Percentiles rank a stretch among this genome's conserved stretches.
Evolutionary conservation across 164 flowering plant species (phyloP).

Genomic region (Chimonanthus praecox): DNA sequence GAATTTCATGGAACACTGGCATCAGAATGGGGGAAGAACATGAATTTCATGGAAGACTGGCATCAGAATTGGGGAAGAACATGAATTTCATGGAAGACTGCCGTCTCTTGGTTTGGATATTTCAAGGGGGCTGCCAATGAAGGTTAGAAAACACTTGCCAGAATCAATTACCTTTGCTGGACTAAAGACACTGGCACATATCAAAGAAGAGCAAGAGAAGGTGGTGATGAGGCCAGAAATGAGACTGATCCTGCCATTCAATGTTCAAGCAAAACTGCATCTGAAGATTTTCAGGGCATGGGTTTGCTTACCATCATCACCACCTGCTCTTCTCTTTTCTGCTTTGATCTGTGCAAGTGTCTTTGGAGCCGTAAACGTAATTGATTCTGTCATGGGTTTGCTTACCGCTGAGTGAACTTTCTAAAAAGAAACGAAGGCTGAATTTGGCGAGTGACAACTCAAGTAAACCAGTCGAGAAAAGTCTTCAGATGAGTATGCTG

Average conservation of each 20-base stretch:
- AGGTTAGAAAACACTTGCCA: constrained; percentile 14
- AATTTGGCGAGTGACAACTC: constrained; percentile 3
- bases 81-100: not conserved
- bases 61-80: constrained; percentile 29
- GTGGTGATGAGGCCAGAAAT: constrained; percentile 14
- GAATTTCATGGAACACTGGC: no score
- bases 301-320: constrained; percentile 1
- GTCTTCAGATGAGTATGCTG: constrained; percentile 4
- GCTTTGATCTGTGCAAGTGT: constrained; percentile 56
- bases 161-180: constrained; percentile 30
- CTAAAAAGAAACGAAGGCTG: constrained; percentile 33
- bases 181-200: constrained; percentile 57
- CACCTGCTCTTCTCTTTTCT: constrained; percentile 35
- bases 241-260: not conserved
- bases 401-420: constrained; percentile 38
- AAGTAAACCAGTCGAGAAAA: not conserved
- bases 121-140: constrained; percentile 17
- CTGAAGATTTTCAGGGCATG: no score
- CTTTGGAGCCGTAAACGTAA: constrained; percentile 51
- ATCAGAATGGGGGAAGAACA: not conserved
- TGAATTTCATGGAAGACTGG: constrained; percentile 25
- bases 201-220: constrained; percentile 32
- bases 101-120: constrained; percentile 20
- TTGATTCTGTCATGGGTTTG: constrained; percentile 17
- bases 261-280: constrained; percentile 1